Percentiles rank a stretch among this genome's conserved stretches.
These are phyloP conservation scores for Chalaropsis ovoidea DNA, from an alignment of 2,329 filamentous ascomycete species.

Conservation along the genomic window DNA sequence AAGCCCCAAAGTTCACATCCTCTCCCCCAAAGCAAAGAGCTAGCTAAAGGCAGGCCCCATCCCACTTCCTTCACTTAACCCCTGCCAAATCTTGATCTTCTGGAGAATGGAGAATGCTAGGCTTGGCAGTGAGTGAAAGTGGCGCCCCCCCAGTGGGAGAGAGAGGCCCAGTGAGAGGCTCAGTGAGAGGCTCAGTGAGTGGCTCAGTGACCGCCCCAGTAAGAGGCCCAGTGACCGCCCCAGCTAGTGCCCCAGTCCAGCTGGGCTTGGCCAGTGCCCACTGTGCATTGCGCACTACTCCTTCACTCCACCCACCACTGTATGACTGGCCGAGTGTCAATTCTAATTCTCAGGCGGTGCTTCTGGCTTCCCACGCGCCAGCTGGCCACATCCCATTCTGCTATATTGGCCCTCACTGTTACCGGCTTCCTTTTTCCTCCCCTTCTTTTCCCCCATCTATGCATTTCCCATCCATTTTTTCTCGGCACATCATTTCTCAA, in stretches of 20 bases:
- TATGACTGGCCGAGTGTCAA: not conserved
- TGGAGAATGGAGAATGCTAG: conserved; percentile 11
- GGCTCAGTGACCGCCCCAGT: too few relatives aligned
- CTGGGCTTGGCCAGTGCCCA: conserved; percentile 9
- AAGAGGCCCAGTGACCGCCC: conserved; percentile 5
- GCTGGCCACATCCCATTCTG: conserved; percentile 16
- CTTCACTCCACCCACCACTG: not conserved
- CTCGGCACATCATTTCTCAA: conserved; percentile 5
- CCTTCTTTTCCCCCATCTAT: conserved; percentile 8
- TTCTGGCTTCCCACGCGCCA: conserved; percentile 17
- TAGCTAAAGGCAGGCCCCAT: conserved; percentile 29
- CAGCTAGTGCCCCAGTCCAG: too few relatives aligned
- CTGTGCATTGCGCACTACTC: conserved; percentile 10
- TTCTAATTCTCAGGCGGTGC: not conserved
- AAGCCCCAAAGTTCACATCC: not conserved
- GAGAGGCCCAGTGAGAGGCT: conserved; percentile 7
- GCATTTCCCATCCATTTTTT: not conserved
- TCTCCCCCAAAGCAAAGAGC: conserved; percentile 26
- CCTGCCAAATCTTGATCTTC: conserved; percentile 21
- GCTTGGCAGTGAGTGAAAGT: conserved; percentile 16
- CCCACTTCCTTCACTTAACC: not conserved
- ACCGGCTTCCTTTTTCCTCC: conserved; percentile 6
- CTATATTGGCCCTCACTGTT: conserved; percentile 4
- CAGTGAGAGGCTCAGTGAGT: not conserved
- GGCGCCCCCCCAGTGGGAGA: not conserved